These are phyloP conservation scores for Verticillium zaregamsianum DNA, from an alignment of 2,329 filamentous ascomycete species.

Conservation along the genomic window DNA sequence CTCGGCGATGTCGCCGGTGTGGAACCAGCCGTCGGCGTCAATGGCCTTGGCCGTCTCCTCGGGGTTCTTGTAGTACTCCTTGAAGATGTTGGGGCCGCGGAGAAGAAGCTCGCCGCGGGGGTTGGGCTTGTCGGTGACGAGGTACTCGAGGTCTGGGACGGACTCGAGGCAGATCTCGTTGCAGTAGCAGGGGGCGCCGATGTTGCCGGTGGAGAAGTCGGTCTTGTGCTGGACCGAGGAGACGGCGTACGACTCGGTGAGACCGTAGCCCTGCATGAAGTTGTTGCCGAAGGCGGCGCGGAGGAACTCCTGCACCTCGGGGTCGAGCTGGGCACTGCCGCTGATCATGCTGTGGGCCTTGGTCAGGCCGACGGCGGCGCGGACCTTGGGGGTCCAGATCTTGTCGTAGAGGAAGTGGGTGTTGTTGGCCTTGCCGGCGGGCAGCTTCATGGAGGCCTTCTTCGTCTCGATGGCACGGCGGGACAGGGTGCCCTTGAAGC, in stretches of 20 bases:
- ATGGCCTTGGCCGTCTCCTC: constrained; percentile 82
- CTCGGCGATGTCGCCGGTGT: constrained; percentile 85
- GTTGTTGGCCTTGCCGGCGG: constrained; percentile 71
- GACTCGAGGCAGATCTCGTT: constrained; percentile 78
- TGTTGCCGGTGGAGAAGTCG: constrained; percentile 77
- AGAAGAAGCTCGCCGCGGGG: constrained; percentile 88
- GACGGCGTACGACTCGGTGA: constrained; percentile 89
- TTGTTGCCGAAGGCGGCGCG: constrained; percentile 75
- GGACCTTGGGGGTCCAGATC: constrained; percentile 88
- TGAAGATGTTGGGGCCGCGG: constrained; percentile 75
- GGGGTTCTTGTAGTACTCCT: constrained; percentile 83
- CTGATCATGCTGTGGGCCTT: constrained; percentile 70
- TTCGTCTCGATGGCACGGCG: constrained; percentile 77
- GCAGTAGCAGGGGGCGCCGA: constrained; percentile 65
- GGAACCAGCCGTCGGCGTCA: constrained; percentile 92
- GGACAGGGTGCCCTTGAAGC: constrained; percentile 76
- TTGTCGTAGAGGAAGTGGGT: constrained; percentile 75
- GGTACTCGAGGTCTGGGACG: constrained; percentile 92
- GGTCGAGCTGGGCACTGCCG: constrained; percentile 87
- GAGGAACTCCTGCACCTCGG: constrained; percentile 82
- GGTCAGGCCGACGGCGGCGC: constrained; percentile 76
- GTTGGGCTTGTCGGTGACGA: constrained; percentile 78
- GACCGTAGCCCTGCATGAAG: constrained; percentile 84
- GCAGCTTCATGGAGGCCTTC: constrained; percentile 69
- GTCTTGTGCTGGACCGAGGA: constrained; percentile 63